Base-by-base conservation (phyloP, 2,329 filamentous ascomycete genomes). In the Botrytis squamosa region DNA sequence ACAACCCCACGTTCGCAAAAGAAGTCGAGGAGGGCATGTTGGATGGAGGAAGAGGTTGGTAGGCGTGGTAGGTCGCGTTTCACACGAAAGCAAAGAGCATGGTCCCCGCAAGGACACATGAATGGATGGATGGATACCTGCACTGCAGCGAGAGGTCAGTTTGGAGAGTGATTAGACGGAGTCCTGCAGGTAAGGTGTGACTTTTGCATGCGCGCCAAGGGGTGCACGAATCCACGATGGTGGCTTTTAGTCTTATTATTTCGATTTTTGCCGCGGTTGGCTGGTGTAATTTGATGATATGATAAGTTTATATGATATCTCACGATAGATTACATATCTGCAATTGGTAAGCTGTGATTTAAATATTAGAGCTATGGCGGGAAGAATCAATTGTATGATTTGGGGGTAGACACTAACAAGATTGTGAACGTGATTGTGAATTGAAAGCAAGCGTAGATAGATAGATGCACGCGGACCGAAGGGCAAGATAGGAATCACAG, bases 181-280 rank as follows among this genome's bases (percentile, higher is more conserved):
- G 60, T 63, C 36, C 60, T 63, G 36, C 38, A 42, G 60, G 33
- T 42, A 40, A 62, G 59, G 59, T 40, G 40, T 63, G 60, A 42
- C 60, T 42, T 63, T 63, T 42, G 60, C 60, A 29, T 63, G 38
- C 14, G 60, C 38, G 60, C 60, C 60, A 63, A 63, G 60, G 25
- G 60, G 36, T n/a, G 60, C 38, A 63, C 25, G 60, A 63, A 63
- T 63, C 60, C 60, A 18, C 12, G 38, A 4, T 66, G 63, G 22
- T 70, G 49, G 52, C 49, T 33, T 25, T 70, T 44, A 42, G 49
- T 59, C 40, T 60, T 46, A 59, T 40, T 59, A 55, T 70, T 60
- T 70, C 59, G 40, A 44, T 22, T 62, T 57, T 70, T 49, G 68
- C 68, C 68, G 68, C 68, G 68, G 36, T 38, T 70, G 55, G 55